These are phyloP conservation scores for Claviceps humidiphila DNA, from an alignment of 2,329 filamentous ascomycete genomes.

Conservation along the genomic window DNA sequence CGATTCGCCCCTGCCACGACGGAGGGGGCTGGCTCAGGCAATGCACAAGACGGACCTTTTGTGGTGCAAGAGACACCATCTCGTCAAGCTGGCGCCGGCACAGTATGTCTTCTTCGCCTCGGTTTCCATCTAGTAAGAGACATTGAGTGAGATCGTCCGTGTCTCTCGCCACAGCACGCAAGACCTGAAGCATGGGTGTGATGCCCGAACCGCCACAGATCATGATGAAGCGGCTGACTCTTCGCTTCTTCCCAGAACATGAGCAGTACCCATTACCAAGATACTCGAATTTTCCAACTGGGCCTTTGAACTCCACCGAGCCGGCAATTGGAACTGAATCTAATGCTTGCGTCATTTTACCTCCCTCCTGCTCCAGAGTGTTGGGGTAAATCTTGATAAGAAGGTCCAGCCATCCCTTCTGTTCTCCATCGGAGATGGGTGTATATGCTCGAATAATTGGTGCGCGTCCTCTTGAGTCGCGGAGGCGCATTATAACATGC, in stretches of 20 bases:
- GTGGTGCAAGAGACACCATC: slow-evolving; percentile 38
- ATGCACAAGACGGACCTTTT: slow-evolving; percentile 52
- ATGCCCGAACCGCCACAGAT: slow-evolving; percentile 81
- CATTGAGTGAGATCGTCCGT: slow-evolving; percentile 51
- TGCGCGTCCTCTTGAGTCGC: slow-evolving; percentile 56
- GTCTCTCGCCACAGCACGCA: slow-evolving; percentile 59
- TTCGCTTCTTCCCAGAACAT: slow-evolving; percentile 42
- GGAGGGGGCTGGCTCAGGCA: slow-evolving; percentile 51
- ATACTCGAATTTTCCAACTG: slow-evolving; percentile 77
- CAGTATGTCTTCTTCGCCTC: slow-evolving; percentile 68
- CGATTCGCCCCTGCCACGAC: slow-evolving; percentile 54
- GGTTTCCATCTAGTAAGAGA: slow-evolving; percentile 66
- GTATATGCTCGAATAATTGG: slow-evolving; percentile 79
- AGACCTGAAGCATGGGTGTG: slow-evolving; percentile 79
- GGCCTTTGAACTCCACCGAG: slow-evolving; percentile 73
- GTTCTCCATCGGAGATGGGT: slow-evolving; percentile 53
- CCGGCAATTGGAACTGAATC: slow-evolving; percentile 61
- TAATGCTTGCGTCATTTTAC: slow-evolving; percentile 71
- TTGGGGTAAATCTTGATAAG: slow-evolving; percentile 74
- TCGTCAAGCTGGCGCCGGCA: slow-evolving; percentile 59
- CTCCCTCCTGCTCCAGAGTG: slow-evolving; percentile 43
- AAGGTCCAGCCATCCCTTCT: slow-evolving; percentile 55
- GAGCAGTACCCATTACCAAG: slow-evolving; percentile 50
- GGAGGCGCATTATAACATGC: slow-evolving; percentile 72
- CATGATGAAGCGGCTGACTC: slow-evolving; percentile 63